A percentile compares a stretch with the other conserved stretches of the same genome.
phyloP scores from a whole-genome alignment of 2,329 filamentous ascomycete species.

The Fusarium irregulare region DNA sequence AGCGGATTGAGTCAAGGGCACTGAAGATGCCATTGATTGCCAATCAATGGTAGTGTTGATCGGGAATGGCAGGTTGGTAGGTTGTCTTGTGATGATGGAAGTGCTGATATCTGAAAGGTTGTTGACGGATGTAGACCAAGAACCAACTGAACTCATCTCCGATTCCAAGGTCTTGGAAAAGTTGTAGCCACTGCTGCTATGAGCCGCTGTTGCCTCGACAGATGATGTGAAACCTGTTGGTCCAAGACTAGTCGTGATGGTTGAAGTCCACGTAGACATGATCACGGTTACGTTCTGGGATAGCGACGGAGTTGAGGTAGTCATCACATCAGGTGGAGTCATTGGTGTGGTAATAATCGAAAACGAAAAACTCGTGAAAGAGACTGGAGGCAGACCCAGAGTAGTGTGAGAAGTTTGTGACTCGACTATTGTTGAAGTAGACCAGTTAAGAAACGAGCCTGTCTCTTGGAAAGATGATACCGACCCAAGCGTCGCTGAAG shows the following conservation, averaged over 20 bases:
- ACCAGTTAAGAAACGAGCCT: slow-evolving; percentile 26
- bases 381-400: slow-evolving; percentile 1
- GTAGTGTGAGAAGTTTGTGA: neutral
- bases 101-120: slow-evolving; percentile 19
- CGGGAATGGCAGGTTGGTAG: slow-evolving; percentile 30
- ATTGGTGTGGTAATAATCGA: slow-evolving; percentile 24
- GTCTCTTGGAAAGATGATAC: slow-evolving; percentile 4
- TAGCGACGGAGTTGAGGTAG: slow-evolving; percentile 1
- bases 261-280: slow-evolving; percentile 27
- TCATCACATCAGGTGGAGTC: slow-evolving; percentile 15
- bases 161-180: slow-evolving; percentile 14
- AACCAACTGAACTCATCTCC: neutral
- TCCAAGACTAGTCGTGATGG: slow-evolving; percentile 22
- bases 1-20: neutral
- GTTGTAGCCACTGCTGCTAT: slow-evolving; percentile 27
- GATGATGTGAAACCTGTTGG: slow-evolving; percentile 13
- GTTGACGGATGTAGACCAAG: neutral
- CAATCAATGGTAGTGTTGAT: slow-evolving; percentile 23
- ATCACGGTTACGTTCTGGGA: slow-evolving; percentile 11
- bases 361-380: slow-evolving; percentile 12
- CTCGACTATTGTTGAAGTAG: slow-evolving; percentile 26
- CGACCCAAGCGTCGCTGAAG: slow-evolving; percentile 2
- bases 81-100: slow-evolving; percentile 15
- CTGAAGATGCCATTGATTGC: slow-evolving; percentile 11
- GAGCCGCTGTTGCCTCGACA: slow-evolving; percentile 12